phyloP scores from a whole-genome alignment of 495 filamentous ascomycete genomes.

The Glarea lozoyensis region DNA sequence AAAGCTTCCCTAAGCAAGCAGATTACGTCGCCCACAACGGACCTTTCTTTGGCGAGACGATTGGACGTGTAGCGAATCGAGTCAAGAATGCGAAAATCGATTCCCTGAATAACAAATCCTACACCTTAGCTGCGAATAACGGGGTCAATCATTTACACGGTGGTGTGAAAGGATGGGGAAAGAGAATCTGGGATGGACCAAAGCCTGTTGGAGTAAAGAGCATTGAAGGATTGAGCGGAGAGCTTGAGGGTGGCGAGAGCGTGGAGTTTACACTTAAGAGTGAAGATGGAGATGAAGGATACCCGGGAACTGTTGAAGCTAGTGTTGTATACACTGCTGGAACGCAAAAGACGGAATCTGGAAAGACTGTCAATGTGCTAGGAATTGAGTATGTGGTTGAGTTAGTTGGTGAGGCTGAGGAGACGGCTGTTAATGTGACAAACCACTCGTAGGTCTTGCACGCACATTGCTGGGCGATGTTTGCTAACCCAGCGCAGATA shows the following conservation, averaged over 20 bases:
- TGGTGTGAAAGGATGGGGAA: constrained; percentile 74
- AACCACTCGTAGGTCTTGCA: constrained; percentile 71
- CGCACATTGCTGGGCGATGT: too few species aligned
- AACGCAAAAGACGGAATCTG: constrained; percentile 46
- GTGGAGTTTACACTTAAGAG: constrained; percentile 66
- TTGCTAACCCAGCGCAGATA: constrained; percentile 48
- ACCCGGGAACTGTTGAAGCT: constrained; percentile 73
- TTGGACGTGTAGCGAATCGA: constrained; percentile 87
- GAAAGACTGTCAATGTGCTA: constrained; percentile 55
- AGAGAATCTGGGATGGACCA: constrained; percentile 73
- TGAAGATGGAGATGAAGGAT: constrained; percentile 73
- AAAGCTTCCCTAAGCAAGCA: constrained; percentile 64
- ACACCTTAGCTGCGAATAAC: constrained; percentile 65
- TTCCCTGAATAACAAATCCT: constrained; percentile 61
- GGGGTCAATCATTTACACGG: constrained; percentile 76
- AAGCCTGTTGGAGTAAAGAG: constrained; percentile 39
- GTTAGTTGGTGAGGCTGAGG: constrained; percentile 66
- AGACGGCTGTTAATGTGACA: constrained; percentile 84
- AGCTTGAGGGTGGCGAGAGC: constrained; percentile 63
- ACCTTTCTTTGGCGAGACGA: constrained; percentile 84
- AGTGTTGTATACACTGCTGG: constrained; percentile 69
- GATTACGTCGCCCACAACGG: constrained; percentile 65
- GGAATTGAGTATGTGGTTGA: constrained; percentile 85
- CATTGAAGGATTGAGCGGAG: constrained; percentile 35
- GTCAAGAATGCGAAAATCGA: constrained; percentile 63